These are phyloP conservation scores for Neckera pumila DNA, from an alignment of 225 moss, liverwort and hornwort genomes.

Conservation along the genomic window DNA sequence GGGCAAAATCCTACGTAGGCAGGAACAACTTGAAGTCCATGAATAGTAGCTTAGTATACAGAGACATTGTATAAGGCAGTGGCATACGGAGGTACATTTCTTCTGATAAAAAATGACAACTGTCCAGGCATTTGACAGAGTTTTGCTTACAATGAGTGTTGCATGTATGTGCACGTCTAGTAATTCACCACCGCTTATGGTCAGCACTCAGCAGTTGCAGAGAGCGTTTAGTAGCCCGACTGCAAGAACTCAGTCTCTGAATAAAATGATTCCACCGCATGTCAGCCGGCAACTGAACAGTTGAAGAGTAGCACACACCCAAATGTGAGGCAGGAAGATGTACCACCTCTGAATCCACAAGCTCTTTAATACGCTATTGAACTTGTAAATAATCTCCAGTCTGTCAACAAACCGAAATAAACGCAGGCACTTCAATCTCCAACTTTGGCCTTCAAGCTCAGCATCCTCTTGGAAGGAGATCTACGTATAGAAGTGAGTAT, in stretches of 20 bases:
- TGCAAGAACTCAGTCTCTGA: not conserved
- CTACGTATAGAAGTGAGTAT: not conserved
- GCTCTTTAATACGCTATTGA: not conserved
- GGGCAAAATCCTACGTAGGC: not conserved
- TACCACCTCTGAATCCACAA: not conserved
- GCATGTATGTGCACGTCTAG: not conserved
- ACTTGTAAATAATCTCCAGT: not conserved
- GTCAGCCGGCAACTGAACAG: not conserved
- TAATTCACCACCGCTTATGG: not conserved
- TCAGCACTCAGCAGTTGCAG: not conserved
- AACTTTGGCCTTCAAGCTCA: not conserved
- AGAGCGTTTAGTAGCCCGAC: not conserved
- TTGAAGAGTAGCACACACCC: not conserved
- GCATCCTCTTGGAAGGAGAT: not conserved
- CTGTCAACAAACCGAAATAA: not conserved
- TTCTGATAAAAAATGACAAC: slow-evolving; percentile 8
- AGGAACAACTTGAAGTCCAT: not conserved
- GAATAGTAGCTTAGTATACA: not conserved
- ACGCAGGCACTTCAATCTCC: not conserved
- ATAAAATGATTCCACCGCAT: not conserved
- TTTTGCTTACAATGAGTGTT: not conserved
- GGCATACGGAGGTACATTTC: not conserved
- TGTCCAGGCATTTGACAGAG: slow-evolving; percentile 2
- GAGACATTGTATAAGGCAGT: not conserved
- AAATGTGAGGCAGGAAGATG: not conserved